phyloP scores from a whole-genome alignment of 1,139 yeast species.

The Taiozyma sp. region DNA sequence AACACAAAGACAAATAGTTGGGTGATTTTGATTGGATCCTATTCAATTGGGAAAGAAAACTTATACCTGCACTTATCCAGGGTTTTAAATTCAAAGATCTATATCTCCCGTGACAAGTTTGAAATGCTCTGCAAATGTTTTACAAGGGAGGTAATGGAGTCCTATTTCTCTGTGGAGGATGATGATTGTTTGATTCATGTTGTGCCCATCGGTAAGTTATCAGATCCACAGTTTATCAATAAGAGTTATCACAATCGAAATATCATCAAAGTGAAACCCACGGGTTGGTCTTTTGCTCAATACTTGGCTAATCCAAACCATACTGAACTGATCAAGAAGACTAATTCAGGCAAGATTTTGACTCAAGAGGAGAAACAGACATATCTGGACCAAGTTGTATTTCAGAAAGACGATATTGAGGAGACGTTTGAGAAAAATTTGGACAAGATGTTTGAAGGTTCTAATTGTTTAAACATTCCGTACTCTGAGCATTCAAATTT shows the following conservation, averaged over 20 bases:
- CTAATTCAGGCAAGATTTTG: background rate
- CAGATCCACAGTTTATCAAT: constrained; percentile 14
- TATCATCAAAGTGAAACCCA: constrained; percentile 16
- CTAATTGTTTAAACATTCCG: constrained; percentile 46
- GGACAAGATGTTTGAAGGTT: constrained; percentile 3
- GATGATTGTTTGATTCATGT: constrained; percentile 15
- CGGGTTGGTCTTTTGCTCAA: constrained; percentile 13
- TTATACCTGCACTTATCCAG: constrained; percentile 69
- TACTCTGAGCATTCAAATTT: constrained; percentile 94
- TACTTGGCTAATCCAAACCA: background rate
- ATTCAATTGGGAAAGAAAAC: constrained; percentile 87
- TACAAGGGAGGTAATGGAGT: background rate
- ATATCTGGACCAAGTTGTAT: constrained; percentile 4
- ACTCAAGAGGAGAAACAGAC: background rate
- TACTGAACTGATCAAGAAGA: background rate
- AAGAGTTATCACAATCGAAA: constrained; percentile 14
- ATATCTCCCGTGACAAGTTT: constrained; percentile 45
- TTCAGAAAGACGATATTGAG: background rate
- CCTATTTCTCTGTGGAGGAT: constrained; percentile 4
- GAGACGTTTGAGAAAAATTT: constrained; percentile 6
- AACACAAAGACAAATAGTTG: constrained; percentile 20
- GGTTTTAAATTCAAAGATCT: constrained; percentile 47
- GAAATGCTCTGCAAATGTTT: constrained; percentile 28
- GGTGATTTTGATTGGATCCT: constrained; percentile 79
- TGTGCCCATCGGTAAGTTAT: constrained; percentile 13